Evolutionary conservation across 768 basidiomycete species (phyloP), one percentile per base, ranked within the genome.

Genomic region (Crassisporium funariophilum): DNA sequence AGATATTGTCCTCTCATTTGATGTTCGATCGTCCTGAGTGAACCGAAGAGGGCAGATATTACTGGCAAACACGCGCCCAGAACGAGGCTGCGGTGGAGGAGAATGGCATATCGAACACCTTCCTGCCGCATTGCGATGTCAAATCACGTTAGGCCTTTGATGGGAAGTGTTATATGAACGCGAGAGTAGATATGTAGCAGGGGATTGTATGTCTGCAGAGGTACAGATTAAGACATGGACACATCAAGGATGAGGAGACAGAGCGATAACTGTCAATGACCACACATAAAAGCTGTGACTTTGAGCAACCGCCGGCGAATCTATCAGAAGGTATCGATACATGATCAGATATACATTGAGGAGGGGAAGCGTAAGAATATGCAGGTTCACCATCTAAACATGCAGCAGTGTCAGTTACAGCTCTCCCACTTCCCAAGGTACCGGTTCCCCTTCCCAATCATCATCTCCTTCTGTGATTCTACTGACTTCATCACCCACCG

Each of bases 371-470:
- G 51, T 33, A 48, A 55, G 45, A 50, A 56, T 50, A 52, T 52
- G 56, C 54, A 57, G 50, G 51, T 55, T 54, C 36, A 46, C 27
- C 50, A 38, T 46, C 44, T 49, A 44, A 45, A 59, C 56, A 53
- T 53, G 57, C 55, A 36, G 27, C 41, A 42, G 36, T 33, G 35
- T 24, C 25, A 41, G 37, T 62, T 76, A 90, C 65, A 91, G 57
- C 57, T 89, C 89, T 42, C 82, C 89, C 7, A 81, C 74, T 65
- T 86, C 86, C 89, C 89, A 91, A 49, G 88, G 84, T 25, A 90
- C 76, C 27, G 85, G 84, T 64, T 90, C 88, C 25, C 85, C 82
- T 65, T 90, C 89, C 89, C 89, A 91, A 52, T 85, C 84, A 34
- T 79, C 77, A 57, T 80, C 82, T 22, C 65, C 72, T 39, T 75